Evolutionary conservation across 495 filamentous ascomycete species (phyloP).

Genomic region (Lophiostoma macrostomum): DNA sequence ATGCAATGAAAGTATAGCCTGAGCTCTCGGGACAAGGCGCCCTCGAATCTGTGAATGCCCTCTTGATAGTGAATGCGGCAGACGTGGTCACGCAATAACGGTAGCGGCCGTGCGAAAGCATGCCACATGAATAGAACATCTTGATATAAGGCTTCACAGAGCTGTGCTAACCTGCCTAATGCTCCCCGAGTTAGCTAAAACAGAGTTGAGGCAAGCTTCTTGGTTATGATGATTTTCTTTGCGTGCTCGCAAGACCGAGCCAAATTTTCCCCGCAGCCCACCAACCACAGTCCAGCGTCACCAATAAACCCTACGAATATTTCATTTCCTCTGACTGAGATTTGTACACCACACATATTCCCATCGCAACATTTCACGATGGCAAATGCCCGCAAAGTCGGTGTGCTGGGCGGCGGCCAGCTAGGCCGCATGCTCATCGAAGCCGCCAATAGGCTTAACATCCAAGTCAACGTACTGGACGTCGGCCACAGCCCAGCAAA

Average conservation of each 20-base stretch:
- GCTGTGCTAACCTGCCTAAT: no score
- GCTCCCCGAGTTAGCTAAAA: no score
- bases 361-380: not conserved
- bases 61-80: no score
- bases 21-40: constrained; percentile 11
- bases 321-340: not conserved
- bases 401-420: constrained; percentile 73
- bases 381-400: constrained; percentile 43
- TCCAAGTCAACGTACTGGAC: constrained; percentile 79
- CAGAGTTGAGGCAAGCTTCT: no score
- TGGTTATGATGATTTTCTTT: no score
- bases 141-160: no score
- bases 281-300: not conserved
- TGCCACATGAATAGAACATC: no score
- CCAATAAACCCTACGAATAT: not conserved
- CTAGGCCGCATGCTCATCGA: constrained; percentile 95
- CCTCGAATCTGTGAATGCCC: no score
- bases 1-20: constrained; percentile 17
- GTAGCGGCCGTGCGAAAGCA: no score
- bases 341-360: not conserved
- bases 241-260: no score
- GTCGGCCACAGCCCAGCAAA: constrained; percentile 78
- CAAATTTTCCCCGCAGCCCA: constrained; percentile 7
- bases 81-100: no score
- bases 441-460: constrained; percentile 80